Evolutionary conservation across 2,329 filamentous ascomycete species (phyloP).

Genomic region (Xylogone sp.): DNA sequence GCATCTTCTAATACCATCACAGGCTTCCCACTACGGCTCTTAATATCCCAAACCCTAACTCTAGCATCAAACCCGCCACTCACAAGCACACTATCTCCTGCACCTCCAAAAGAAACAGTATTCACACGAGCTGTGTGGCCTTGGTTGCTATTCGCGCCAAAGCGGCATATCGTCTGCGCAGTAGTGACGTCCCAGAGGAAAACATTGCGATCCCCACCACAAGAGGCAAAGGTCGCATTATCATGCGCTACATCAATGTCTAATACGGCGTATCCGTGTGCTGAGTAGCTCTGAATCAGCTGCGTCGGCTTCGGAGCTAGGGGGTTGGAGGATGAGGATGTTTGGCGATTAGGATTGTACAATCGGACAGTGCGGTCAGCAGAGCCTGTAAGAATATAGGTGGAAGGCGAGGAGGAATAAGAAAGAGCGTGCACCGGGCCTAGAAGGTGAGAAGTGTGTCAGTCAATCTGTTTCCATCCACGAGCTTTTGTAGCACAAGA

Average conservation of each 20-base stretch:
- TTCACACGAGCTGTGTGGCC: slow-evolving; percentile 58
- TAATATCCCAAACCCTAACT: slow-evolving; percentile 72
- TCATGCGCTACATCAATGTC: slow-evolving; percentile 69
- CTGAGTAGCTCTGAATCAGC: slow-evolving; percentile 83
- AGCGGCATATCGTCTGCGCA: slow-evolving; percentile 72
- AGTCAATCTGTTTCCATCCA: not conserved
- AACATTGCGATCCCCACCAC: slow-evolving; percentile 83
- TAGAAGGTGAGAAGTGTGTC: slow-evolving; percentile 26
- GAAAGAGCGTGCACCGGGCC: slow-evolving; percentile 69
- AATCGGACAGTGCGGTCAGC: slow-evolving; percentile 82
- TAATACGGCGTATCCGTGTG: slow-evolving; percentile 90
- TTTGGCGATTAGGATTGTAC: slow-evolving; percentile 67
- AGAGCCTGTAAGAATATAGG: slow-evolving; percentile 80
- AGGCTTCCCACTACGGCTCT: slow-evolving; percentile 51
- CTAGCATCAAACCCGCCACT: slow-evolving; percentile 72
- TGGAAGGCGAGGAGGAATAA: slow-evolving; percentile 69
- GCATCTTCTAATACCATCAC: slow-evolving; percentile 73
- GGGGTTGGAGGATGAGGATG: slow-evolving; percentile 32
- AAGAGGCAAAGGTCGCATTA: slow-evolving; percentile 83
- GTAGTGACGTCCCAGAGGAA: slow-evolving; percentile 93
- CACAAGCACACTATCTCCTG: slow-evolving; percentile 68
- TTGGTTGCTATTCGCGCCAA: slow-evolving; percentile 47
- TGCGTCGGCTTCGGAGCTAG: slow-evolving; percentile 33
- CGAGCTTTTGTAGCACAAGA: too few relatives aligned
- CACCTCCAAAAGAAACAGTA: slow-evolving; percentile 73